Evolutionary conservation across 106 monocot genomes (phyloP).

Genomic region (Xerophyta viscosa): DNA sequence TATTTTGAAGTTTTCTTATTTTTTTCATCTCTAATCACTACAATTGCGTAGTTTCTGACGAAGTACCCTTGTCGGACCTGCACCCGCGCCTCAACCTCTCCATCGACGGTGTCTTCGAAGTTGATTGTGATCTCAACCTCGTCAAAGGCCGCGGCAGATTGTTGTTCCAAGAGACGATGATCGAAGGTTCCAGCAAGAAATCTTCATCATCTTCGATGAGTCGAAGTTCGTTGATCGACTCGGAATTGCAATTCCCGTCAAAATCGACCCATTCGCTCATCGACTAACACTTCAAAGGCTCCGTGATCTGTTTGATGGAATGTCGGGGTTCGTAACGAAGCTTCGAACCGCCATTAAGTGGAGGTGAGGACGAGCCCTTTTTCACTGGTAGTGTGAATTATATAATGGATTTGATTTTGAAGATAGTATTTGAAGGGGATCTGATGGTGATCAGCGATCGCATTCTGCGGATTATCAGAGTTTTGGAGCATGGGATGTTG

Average conservation of each 20-base stretch:
- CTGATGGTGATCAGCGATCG: conserved; percentile 47
- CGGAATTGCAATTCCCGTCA: conserved; percentile 58
- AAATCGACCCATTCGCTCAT: conserved; percentile 64
- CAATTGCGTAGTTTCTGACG: no score
- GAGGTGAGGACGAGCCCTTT: conserved; percentile 22
- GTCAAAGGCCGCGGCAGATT: conserved; percentile 88
- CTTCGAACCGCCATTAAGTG: conserved; percentile 30
- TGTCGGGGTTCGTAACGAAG: conserved; percentile 32
- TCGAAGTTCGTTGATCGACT: conserved; percentile 56
- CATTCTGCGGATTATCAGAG: conserved; percentile 62
- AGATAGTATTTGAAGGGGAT: conserved; percentile 56
- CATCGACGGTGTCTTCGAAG: conserved; percentile 90
- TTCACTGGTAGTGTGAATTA: conserved; percentile 78
- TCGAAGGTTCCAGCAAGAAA: conserved; percentile 48
- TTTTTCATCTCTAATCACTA: no score
- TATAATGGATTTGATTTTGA: conserved; percentile 68
- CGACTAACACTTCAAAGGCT: conserved; percentile 30
- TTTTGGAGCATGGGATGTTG: conserved; percentile 97
- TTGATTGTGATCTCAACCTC: conserved; percentile 67
- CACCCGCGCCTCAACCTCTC: conserved; percentile 64
- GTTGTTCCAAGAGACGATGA: conserved; percentile 89
- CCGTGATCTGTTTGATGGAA: conserved; percentile 22
- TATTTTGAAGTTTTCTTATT: no score
- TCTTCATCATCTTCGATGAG: conserved; percentile 81
- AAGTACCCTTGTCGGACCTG: conserved; percentile 63